Conservation (phyloP, 179 eudicot genomes). For the Beta corolliflora region DNA sequence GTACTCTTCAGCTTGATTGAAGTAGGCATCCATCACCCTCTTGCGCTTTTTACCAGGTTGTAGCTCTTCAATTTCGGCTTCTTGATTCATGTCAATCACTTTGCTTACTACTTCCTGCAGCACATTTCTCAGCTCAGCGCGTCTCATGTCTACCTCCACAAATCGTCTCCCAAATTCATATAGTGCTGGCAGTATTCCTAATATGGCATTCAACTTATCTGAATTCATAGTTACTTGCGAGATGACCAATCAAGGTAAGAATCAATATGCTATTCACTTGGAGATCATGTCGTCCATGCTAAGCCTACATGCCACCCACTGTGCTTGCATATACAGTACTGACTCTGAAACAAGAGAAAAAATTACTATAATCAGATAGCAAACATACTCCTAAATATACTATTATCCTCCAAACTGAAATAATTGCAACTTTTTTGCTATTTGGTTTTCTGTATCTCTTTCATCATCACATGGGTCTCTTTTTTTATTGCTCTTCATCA, state of each 20-base stretch:
- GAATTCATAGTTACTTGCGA: background rate
- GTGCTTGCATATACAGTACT: background rate
- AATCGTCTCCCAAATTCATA: background rate
- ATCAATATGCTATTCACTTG: background rate
- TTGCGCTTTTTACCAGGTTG: background rate
- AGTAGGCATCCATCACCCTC: background rate
- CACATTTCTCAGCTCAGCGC: background rate
- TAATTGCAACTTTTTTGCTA: too few relatives aligned
- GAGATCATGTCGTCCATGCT: background rate
- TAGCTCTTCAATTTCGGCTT: background rate
- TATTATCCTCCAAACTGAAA: too few relatives aligned
- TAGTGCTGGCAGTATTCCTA: background rate
- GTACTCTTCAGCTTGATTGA: background rate
- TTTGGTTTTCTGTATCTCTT: too few relatives aligned
- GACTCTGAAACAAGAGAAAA: conserved; percentile 1
- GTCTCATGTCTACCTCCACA: background rate
- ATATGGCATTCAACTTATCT: background rate
- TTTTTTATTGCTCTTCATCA: too few relatives aligned
- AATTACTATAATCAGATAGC: background rate
- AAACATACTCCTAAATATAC: background rate
- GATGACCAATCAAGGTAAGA: background rate
- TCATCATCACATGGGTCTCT: too few relatives aligned
- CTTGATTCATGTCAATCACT: background rate
- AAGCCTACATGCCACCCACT: background rate
- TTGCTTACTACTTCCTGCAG: background rate